A percentile compares a stretch with the other conserved stretches of the same genome.
These are phyloP conservation scores for Dillenia turbinata DNA, from an alignment of 164 flowering plant genomes.

Conservation along the genomic window DNA sequence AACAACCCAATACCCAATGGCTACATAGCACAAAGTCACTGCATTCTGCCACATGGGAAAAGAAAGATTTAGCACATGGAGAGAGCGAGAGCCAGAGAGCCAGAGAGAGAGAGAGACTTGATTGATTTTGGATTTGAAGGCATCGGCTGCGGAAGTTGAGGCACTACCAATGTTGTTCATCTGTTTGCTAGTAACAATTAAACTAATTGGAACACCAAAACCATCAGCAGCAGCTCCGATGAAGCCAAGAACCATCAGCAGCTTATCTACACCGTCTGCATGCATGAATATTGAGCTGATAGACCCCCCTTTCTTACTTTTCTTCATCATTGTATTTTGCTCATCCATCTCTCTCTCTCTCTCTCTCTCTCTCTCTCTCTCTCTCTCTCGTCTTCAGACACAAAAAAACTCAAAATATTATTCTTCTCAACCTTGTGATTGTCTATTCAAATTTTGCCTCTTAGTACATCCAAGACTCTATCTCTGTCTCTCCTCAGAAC, in stretches of 20 bases:
- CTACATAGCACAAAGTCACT: slow-evolving; percentile 23
- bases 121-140: slow-evolving; percentile 25
- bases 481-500: no score
- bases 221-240: slow-evolving; percentile 61
- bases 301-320: not conserved
- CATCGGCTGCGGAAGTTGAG: slow-evolving; percentile 1
- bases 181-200: slow-evolving; percentile 34
- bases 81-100: no score
- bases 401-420: no score
- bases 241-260: slow-evolving; percentile 48
- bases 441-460: no score
- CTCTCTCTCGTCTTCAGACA: not conserved
- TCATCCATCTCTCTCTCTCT: not conserved
- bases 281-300: slow-evolving; percentile 51
- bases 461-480: no score
- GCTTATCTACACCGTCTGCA: slow-evolving; percentile 38
- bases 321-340: not conserved
- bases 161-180: slow-evolving; percentile 52
- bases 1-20: slow-evolving; percentile 22
- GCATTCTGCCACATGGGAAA: slow-evolving; percentile 24
- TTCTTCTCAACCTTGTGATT: no score
- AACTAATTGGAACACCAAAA: slow-evolving; percentile 34
- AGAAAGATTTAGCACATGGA: no score
- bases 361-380: not conserved
- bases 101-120: slow-evolving; percentile 20